Conservation (phyloP, 768 basidiomycete genomes). For the Lactarius akahatsu region DNA sequence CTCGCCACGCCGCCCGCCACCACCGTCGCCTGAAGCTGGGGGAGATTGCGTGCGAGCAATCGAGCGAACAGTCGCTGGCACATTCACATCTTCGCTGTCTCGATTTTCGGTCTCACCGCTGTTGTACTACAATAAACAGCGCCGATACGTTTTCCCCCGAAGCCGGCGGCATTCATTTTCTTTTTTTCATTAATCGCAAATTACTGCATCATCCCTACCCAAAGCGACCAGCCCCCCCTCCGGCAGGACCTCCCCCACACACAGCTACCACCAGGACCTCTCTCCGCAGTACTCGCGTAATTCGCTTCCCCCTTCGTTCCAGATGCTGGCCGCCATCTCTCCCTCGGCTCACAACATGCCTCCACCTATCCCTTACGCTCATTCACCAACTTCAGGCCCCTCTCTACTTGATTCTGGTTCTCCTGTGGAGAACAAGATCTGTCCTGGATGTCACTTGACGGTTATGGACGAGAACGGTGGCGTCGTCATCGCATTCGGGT, state of each 20-base stretch:
- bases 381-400: constrained; percentile 7
- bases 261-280: not conserved
- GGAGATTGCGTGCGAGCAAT: not conserved
- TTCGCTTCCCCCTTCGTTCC: not conserved
- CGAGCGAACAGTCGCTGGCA: not conserved
- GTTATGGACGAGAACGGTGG: constrained; percentile 81
- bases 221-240: not conserved
- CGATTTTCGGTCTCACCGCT: not conserved
- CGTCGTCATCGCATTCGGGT: constrained; percentile 96
- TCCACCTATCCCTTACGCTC: constrained; percentile 18
- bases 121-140: not conserved
- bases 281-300: constrained; percentile 1
- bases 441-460: constrained; percentile 80
- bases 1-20: not conserved
- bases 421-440: constrained; percentile 54
- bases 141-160: not conserved
- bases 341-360: constrained; percentile 21
- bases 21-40: not conserved
- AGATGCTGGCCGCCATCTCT: constrained; percentile 25
- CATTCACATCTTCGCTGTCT: not conserved
- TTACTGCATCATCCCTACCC: constrained; percentile 17
- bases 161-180: not conserved
- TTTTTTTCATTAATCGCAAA: not conserved
- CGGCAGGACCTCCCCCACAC: not conserved
- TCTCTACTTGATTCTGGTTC: constrained; percentile 26